phyloP scores from a whole-genome alignment of 257 asterid species.

The Cordia subcordata region DNA sequence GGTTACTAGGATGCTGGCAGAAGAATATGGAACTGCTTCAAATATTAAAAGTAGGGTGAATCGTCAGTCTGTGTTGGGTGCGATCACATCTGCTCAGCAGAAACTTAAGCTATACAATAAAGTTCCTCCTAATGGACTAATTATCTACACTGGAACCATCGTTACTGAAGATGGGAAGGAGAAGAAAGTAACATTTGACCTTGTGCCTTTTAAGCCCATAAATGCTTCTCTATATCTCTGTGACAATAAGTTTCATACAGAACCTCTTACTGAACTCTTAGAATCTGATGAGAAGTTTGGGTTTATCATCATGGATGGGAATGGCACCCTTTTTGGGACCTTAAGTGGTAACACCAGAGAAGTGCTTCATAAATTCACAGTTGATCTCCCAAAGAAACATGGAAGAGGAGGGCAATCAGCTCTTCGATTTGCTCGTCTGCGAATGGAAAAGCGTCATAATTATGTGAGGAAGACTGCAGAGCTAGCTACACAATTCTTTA shows the following conservation, averaged over 20 bases:
- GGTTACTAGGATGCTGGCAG: constrained; percentile 38
- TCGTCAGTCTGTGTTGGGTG: constrained; percentile 42
- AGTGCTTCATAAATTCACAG: constrained; percentile 43
- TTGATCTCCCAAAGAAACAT: constrained; percentile 46
- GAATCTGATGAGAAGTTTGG: constrained; percentile 50
- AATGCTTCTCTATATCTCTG: constrained; percentile 42
- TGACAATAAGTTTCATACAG: constrained; percentile 45
- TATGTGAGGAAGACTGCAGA: constrained; percentile 46
- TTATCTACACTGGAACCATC: constrained; percentile 37
- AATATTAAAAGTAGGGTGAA: constrained; percentile 43
- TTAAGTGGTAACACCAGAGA: constrained; percentile 45
- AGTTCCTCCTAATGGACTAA: constrained; percentile 40
- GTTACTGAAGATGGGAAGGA: constrained; percentile 46
- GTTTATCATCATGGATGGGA: constrained; percentile 47
- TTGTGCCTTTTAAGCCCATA: constrained; percentile 42
- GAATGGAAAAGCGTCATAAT: constrained; percentile 49
- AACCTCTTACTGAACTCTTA: constrained; percentile 35
- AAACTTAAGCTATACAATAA: constrained; percentile 38
- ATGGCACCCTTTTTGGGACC: constrained; percentile 46
- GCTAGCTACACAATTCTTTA: constrained; percentile 42
- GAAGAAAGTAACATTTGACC: constrained; percentile 42
- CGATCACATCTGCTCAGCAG: constrained; percentile 45
- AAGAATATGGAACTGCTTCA: constrained; percentile 47
- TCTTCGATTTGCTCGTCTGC: constrained; percentile 44
- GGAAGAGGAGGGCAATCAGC: constrained; percentile 54